Evolutionary conservation across 805 yeast genomes (phyloP), one percentile per base, ranked within the genome.

Genomic region (Metschnikowia santaceciliae): DNA sequence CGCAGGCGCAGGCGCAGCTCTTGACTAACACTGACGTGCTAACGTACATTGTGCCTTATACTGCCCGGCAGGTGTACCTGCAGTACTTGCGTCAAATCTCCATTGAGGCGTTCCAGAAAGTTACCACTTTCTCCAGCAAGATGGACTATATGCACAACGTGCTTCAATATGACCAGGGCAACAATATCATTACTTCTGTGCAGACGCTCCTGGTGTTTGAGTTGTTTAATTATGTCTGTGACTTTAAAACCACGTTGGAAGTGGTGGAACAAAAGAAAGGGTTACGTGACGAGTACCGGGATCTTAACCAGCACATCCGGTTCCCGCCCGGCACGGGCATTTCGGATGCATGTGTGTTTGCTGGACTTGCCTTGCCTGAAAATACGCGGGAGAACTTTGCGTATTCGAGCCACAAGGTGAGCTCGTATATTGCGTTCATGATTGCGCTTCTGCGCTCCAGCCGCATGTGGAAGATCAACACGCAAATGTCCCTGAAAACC

Each of bases 101-200:
- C 0, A 65, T 72, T 30, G 52, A 56, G 0, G 75, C 82, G 2
- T 75, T 78, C 69, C 55, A 62, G 14, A 61, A 65, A 35, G 53
- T 79, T 22, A 74, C 79, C 14, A 54, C 60, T 0, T 67, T 71
- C n/a, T 60, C 74, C 6, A 59, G 67, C 48, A 75, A 75, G 57
- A 64, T 81, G 42, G 80, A 79, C 54, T 47, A 68, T 3, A 56
- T 82, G 32, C 82, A 81, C 62, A 62, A 78, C 48, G 53, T 66
- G 4, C 57, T 81, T 6, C 83, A 77, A 62, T 63, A 66, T 54
- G 72, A 69, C 50, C 67, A 63, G 19, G n/a, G 43, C 17, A 70
- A 69, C n/a, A 67, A 67, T 46, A 44, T 63, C 10, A 49, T 65
- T 19, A 66, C 63, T 19, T 56, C 67, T 1, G 69, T 74, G 1